Evolutionary conservation across 495 filamentous ascomycete genomes (phyloP), one percentile per base, ranked within the genome.

Genomic region (Aspergillus wentii): DNA sequence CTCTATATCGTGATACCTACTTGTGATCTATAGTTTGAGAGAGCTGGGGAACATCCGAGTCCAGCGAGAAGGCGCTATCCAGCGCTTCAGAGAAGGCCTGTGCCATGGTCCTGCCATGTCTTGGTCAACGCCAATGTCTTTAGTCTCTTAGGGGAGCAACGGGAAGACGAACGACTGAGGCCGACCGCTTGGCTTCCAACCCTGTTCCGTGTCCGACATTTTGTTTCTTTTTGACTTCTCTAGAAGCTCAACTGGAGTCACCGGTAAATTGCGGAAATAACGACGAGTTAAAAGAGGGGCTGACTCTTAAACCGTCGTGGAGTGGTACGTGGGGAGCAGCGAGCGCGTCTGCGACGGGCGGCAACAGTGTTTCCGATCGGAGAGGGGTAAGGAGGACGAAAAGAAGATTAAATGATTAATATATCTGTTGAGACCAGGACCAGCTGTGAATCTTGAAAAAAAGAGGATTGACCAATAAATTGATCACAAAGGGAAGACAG

Each of bases 51-150:
- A 95, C 65, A 47, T 79, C 79, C 52, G 82, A 85, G 48, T 94
- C 84, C 49, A 92, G 80, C 48, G 81, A 75, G 61, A 97, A 97
- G 44, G 89, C 82, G 59, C 88, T 85, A 65, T 94, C 85, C 37
- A 97, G 74, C 53, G 86, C 85, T 17, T 81, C 68, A 20, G 87
- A 88, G 70, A 97, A 96, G 39, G 80, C 83, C 39, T 83, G 82
- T 17, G 89, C 90, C 59, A 95, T 80, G 38, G 86, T 91, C 41
- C 90, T 95, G 64, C 18, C 33, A 52, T 32, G 31, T 41, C 25
- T 46, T 46, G 27, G 49, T 64, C 44, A 69, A 52, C 37, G 18
- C 38, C 38, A 15, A 50, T 18, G 28, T 32, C 28, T 17, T 10
- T 26, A 10, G 28, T 5, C 4, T 9, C 39, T 31, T 16, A 35